Conservation (phyloP, 768 basidiomycete genomes). For the Kwoniella botswanensis region DNA sequence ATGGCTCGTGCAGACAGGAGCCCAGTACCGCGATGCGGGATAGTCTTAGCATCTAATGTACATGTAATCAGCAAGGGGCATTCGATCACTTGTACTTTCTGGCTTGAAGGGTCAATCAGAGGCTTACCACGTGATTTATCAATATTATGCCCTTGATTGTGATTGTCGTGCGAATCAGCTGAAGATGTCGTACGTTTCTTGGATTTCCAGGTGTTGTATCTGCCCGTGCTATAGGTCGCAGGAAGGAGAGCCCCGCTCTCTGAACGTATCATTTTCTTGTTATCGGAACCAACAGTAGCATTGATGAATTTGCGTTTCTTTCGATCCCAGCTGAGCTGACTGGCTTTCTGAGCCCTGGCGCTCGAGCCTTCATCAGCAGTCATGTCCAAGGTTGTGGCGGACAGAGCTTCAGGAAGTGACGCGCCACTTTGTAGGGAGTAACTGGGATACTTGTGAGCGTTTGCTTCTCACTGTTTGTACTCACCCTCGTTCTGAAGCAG, state of each 20-base stretch:
- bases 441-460: not conserved
- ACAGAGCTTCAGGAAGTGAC: conserved; percentile 66
- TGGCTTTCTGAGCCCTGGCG: conserved; percentile 61
- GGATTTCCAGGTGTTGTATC: conserved; percentile 88
- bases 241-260: conserved; percentile 91
- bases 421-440: conserved; percentile 81
- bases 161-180: not conserved
- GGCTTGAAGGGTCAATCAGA: not conserved
- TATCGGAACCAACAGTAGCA: conserved; percentile 84
- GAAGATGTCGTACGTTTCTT: not conserved
- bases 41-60: no score
- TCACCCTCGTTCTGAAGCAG: conserved; percentile 86
- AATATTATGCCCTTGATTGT: no score
- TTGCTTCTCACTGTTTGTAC: conserved; percentile 31
- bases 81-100: not conserved
- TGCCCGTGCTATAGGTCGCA: conserved; percentile 87
- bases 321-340: conserved; percentile 85
- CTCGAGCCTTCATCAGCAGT: conserved; percentile 73
- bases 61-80: no score
- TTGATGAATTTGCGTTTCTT: conserved; percentile 93
- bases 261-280: conserved; percentile 88
- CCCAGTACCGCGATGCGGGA: not conserved
- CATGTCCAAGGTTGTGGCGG: conserved; percentile 78
- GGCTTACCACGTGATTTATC: no score
- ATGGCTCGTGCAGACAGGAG: not conserved